These are phyloP conservation scores for Castanea mollissima DNA, from an alignment of 306 rosid species.

Conservation along the genomic window DNA sequence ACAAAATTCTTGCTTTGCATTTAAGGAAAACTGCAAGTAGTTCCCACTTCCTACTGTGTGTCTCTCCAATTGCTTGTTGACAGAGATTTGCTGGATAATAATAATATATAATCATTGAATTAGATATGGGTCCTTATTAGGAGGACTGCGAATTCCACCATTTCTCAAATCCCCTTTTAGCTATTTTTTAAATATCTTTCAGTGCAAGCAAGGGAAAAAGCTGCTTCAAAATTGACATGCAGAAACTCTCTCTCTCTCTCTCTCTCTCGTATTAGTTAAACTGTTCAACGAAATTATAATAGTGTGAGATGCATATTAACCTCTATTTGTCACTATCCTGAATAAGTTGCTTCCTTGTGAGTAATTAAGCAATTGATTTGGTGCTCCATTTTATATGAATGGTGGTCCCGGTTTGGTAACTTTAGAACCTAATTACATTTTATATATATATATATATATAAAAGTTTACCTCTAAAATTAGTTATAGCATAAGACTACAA, in stretches of 20 bases:
- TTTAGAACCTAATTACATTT: background rate
- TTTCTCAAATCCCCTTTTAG: background rate
- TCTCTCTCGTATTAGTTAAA: background rate
- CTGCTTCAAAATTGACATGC: background rate
- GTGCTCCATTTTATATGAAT: background rate
- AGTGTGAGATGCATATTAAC: background rate
- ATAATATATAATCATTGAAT: conserved; percentile 18
- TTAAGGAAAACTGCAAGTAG: conserved; percentile 19
- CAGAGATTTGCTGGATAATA: conserved; percentile 14
- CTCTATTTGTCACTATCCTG: background rate
- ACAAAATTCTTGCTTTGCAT: conserved; percentile 16
- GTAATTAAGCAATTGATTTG: conserved; percentile 9
- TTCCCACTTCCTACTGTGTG: background rate
- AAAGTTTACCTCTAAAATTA: too few relatives aligned
- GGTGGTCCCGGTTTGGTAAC: conserved; percentile 6
- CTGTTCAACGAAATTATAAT: too few relatives aligned
- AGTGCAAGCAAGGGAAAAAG: conserved; percentile 25
- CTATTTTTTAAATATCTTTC: conserved; percentile 11
- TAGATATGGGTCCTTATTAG: conserved; percentile 17
- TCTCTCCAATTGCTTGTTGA: conserved; percentile 28
- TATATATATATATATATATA: too few relatives aligned
- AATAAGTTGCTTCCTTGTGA: background rate
- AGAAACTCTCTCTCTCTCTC: background rate
- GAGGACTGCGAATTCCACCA: background rate
- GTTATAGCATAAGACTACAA: too few relatives aligned